These are phyloP conservation scores for Glycine tomentella DNA, from an alignment of 306 rosid species.

Conservation along the genomic window DNA sequence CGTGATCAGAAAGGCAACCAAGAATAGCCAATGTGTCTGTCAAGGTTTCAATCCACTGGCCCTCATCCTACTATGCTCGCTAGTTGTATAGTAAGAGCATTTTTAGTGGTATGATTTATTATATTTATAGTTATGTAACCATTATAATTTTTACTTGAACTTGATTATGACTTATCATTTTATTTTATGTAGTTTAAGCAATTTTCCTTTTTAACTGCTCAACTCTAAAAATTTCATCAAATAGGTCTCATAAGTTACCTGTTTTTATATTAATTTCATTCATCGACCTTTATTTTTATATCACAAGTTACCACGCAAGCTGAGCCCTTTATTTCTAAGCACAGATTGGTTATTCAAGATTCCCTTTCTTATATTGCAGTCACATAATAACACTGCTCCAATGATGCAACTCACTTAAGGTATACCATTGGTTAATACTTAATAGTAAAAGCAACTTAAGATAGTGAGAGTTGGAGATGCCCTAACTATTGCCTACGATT, in stretches of 20 bases:
- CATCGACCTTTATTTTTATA: background rate
- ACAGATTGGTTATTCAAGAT: background rate
- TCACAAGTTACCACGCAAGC: background rate
- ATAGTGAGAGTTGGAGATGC: background rate
- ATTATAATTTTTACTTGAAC: too few relatives aligned
- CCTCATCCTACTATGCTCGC: background rate
- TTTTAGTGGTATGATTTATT: background rate
- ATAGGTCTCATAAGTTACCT: background rate
- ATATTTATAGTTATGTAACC: too few relatives aligned
- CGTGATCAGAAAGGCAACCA: conserved; percentile 72
- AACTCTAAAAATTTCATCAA: background rate
- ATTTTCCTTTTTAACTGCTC: background rate
- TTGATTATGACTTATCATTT: background rate
- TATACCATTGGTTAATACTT: background rate
- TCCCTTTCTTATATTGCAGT: background rate
- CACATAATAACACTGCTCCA: background rate
- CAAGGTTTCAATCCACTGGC: conserved; percentile 6
- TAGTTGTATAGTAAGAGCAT: background rate
- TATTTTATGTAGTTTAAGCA: background rate
- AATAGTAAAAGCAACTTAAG: conserved; percentile 5
- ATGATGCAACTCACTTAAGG: background rate
- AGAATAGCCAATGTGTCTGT: conserved; percentile 31
- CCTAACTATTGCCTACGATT: background rate
- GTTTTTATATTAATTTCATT: background rate
- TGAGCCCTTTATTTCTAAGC: background rate